These are phyloP conservation scores for Capronia americana DNA, from an alignment of 2,329 filamentous ascomycete species.

Conservation along the genomic window DNA sequence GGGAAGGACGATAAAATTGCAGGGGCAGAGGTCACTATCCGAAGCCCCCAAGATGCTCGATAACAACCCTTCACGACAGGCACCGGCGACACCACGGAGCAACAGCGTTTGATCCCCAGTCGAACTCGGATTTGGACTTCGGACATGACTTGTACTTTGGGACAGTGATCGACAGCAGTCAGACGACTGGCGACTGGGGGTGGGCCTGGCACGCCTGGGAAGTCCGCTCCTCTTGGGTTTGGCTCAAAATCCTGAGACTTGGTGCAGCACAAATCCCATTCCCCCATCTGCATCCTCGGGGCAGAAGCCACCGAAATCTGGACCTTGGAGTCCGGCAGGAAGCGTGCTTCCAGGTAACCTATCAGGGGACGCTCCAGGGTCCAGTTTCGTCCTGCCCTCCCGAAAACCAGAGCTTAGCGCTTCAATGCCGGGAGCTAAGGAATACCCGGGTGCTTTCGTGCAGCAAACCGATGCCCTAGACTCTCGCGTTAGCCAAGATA, in stretches of 20 bases:
- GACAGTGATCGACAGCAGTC: slow-evolving; percentile 18
- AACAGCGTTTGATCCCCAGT: not conserved
- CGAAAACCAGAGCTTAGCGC: not conserved
- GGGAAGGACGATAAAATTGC: slow-evolving; percentile 29
- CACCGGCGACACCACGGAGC: not conserved
- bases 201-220: not conserved
- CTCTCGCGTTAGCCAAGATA: not conserved
- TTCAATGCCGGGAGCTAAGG: not conserved
- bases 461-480: slow-evolving; percentile 12
- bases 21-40: slow-evolving; percentile 15
- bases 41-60: slow-evolving; percentile 3
- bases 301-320: slow-evolving; percentile 12
- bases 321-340: slow-evolving; percentile 3
- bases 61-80: slow-evolving; percentile 13
- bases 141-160: slow-evolving; percentile 12
- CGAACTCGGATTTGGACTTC: slow-evolving; percentile 3
- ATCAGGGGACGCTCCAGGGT: not conserved
- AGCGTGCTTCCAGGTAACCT: not conserved
- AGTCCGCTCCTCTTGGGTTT: not conserved
- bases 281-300: slow-evolving; percentile 11
- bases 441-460: slow-evolving; percentile 13
- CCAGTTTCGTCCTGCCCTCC: not conserved
- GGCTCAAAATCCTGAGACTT: not conserved
- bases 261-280: slow-evolving; percentile 11
- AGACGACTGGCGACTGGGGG: slow-evolving; percentile 11